Conservation (phyloP, 2,329 filamentous ascomycete species). For the Pestalotiopsis sp. region DNA sequence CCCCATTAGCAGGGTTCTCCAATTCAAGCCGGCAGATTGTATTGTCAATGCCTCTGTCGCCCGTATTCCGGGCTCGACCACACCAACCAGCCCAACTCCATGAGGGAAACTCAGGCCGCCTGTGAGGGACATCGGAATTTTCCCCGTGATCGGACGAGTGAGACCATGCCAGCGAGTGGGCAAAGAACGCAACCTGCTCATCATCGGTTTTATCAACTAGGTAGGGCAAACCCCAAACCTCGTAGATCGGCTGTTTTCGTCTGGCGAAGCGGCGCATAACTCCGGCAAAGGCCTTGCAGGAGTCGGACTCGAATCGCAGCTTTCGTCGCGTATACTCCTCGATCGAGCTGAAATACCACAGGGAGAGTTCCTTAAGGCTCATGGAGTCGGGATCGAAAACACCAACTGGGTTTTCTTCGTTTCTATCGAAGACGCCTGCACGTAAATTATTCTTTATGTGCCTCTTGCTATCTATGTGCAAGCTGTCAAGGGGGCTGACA, state of each 20-base stretch:
- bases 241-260: not conserved
- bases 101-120: not conserved
- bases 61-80: not conserved
- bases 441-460: not conserved
- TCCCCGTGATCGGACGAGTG: not conserved
- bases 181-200: not conserved
- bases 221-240: not conserved
- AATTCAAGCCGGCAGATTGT: not conserved
- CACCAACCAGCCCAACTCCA: not conserved
- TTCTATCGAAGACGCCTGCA: not conserved
- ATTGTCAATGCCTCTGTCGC: not conserved
- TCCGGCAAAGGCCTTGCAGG: not conserved
- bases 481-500: not conserved
- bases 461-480: not conserved
- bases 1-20: not conserved
- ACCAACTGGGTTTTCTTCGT: not conserved
- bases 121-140: fast-evolving
- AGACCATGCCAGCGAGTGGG: not conserved
- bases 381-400: not conserved
- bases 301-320: not conserved
- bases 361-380: not conserved
- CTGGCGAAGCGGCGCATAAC: not conserved
- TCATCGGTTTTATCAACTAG: not conserved
- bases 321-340: not conserved
- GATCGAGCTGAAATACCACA: not conserved